Evolutionary conservation across 2,329 filamentous ascomycete species (phyloP).

Genomic region (Pseudopithomyces maydicus): DNA sequence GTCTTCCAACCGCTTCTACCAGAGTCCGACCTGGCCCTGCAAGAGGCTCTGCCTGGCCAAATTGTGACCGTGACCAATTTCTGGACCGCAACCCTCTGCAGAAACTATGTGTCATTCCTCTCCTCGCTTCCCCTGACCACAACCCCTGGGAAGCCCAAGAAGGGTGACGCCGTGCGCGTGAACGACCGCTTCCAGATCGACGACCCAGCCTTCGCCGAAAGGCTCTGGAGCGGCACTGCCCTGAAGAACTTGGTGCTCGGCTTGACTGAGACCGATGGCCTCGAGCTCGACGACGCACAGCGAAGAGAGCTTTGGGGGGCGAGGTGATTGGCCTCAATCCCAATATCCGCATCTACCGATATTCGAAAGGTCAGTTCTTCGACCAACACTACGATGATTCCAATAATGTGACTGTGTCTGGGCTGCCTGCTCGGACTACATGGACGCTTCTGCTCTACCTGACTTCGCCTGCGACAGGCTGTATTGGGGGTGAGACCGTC

Average conservation of each 20-base stretch:
- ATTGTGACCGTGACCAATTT: conserved; percentile 76
- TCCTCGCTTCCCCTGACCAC: conserved; percentile 72
- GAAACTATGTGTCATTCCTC: conserved; percentile 76
- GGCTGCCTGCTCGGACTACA: conserved; percentile 70
- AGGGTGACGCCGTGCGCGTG: conserved; percentile 79
- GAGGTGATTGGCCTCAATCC: conserved; percentile 82
- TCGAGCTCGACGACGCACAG: conserved; percentile 34
- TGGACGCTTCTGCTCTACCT: conserved; percentile 93
- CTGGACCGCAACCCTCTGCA: conserved; percentile 76
- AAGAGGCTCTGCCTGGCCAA: conserved; percentile 65
- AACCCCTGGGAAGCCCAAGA: conserved; percentile 78
- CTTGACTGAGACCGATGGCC: conserved; percentile 40
- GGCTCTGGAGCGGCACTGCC: conserved; percentile 78
- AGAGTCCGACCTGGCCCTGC: conserved; percentile 65
- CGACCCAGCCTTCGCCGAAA: conserved; percentile 73
- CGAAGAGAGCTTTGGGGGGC: conserved; percentile 70
- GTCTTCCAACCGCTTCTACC: conserved; percentile 71
- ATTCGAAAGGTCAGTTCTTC: conserved; percentile 85
- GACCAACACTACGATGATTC: conserved; percentile 93
- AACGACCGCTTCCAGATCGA: conserved; percentile 89
- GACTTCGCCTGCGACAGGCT: conserved; percentile 74
- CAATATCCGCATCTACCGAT: conserved; percentile 89
- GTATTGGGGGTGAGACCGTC: conserved; percentile 84
- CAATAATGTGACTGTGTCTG: conserved; percentile 68
- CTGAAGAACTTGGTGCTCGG: conserved; percentile 64